phyloP scores from a whole-genome alignment of 2,329 filamentous ascomycete species.

The Elsinoe arachidis region DNA sequence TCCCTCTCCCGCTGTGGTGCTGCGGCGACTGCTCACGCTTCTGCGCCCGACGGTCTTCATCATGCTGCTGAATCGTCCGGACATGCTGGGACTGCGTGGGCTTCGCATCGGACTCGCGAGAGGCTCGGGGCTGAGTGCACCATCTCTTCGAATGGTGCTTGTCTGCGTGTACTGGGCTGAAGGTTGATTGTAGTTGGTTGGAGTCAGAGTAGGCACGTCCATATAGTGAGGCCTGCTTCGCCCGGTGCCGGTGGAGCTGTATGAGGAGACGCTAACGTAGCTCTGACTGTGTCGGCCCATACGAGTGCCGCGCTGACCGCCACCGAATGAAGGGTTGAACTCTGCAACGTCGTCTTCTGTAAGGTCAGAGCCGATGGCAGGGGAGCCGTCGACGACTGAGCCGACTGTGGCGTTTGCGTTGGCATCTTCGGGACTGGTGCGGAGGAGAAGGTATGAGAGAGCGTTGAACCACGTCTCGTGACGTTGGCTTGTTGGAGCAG shows the following conservation, averaged over 20 bases:
- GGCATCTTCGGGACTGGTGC: slow-evolving; percentile 49
- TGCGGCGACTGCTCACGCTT: slow-evolving; percentile 19
- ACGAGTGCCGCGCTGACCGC: slow-evolving; percentile 34
- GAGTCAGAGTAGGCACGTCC: slow-evolving; percentile 17
- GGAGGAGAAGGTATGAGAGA: slow-evolving; percentile 80
- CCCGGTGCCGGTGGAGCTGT: slow-evolving; percentile 45
- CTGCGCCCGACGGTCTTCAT: slow-evolving; percentile 34
- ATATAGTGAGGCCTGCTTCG: slow-evolving; percentile 36
- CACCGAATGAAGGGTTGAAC: slow-evolving; percentile 62
- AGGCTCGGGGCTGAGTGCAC: not conserved
- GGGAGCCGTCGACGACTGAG: slow-evolving; percentile 36
- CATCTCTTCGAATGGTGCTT: not conserved
- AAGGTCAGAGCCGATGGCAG: slow-evolving; percentile 42
- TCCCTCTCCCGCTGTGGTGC: slow-evolving; percentile 40
- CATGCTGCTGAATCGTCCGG: slow-evolving; percentile 43
- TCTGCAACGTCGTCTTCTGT: slow-evolving; percentile 57
- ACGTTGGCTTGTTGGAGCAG: slow-evolving; percentile 82
- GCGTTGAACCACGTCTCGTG: slow-evolving; percentile 99
- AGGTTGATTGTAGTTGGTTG: slow-evolving; percentile 9
- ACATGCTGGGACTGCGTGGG: slow-evolving; percentile 18
- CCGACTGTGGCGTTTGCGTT: slow-evolving; percentile 22
- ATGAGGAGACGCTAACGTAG: slow-evolving; percentile 31
- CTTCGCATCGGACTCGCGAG: not conserved
- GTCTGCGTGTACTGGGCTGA: slow-evolving; percentile 1
- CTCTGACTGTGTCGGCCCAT: slow-evolving; percentile 40